Conservation (phyloP, 805 yeast genomes). For the Kodamaea jinghongensis region DNA sequence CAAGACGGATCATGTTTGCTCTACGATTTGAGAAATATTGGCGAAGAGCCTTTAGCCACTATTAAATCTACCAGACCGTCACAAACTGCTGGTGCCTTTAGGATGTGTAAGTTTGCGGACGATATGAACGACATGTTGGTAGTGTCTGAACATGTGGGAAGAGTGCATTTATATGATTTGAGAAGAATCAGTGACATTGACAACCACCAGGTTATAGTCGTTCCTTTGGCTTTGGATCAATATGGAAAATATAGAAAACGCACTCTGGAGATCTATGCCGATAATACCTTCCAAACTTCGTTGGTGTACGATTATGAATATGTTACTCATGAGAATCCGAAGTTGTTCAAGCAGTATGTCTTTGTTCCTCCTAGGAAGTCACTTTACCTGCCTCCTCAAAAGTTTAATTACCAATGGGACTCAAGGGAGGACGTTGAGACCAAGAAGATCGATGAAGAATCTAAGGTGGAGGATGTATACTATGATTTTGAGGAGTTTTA, state of each 20-base stretch:
- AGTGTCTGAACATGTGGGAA: constrained; percentile 79
- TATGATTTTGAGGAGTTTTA: constrained; percentile 17
- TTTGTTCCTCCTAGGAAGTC: constrained; percentile 26
- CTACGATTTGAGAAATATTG: constrained; percentile 69
- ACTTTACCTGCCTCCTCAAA: constrained; percentile 17
- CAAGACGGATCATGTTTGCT: constrained; percentile 81
- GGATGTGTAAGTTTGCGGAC: constrained; percentile 50
- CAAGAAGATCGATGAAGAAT: too few species aligned
- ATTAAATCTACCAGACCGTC: constrained; percentile 59
- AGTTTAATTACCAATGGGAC: constrained; percentile 19
- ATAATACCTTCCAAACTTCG: constrained; percentile 21
- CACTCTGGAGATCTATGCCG: constrained; percentile 6
- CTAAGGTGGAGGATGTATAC: too few species aligned
- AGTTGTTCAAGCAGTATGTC: constrained; percentile 34
- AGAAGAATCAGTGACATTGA: constrained; percentile 49
- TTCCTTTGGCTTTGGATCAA: constrained; percentile 53
- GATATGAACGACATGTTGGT: constrained; percentile 75
- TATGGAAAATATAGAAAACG: constrained; percentile 24
- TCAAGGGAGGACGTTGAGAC: too few species aligned
- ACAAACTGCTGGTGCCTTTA: constrained; percentile 60
- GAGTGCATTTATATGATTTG: constrained; percentile 82
- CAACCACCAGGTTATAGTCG: constrained; percentile 72
- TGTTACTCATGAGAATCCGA: constrained; percentile 34
- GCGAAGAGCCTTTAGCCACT: constrained; percentile 47
- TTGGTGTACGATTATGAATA: constrained; percentile 44